Evolutionary conservation across 345 rosid species (phyloP), one percentile per base, ranked within the genome.

Genomic region (Hibiscus trionum): DNA sequence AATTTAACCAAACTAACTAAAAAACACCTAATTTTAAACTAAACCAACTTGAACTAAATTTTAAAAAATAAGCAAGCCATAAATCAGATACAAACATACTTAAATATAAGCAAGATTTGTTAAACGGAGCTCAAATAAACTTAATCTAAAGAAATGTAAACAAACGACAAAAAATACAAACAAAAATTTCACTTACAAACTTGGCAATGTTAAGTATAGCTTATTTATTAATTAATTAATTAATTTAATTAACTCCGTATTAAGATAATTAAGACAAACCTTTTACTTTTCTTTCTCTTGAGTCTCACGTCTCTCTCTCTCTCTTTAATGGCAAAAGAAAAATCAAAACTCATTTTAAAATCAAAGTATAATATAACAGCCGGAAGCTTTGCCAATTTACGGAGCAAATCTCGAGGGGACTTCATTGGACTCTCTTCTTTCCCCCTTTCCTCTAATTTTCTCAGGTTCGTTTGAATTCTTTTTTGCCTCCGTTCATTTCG

Each of bases 401-500:
- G 15, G 65, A 64, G 65, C 50, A 26, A 71, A 39, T 58, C 66
- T 52, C 55, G 8, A 71, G 73, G 47, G 53, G 71, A 49, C 59
- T 29, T 16, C 71, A 9, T 67, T 67, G 44, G 71, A 67, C 59
- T 67, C 44, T 67, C 42, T 8, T 67, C 42, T 66, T 64, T 10
- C 6, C 9, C 9, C 7, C 27, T 39, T 39, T 39, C 29, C 12
- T 39, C 67, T 65, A 1, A 49, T 15, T 46, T 66, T 66, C 70
- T 66, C 70, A 66, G 55, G 70, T 66, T 66, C 11, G 55, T 66
- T 66, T 6, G 21, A 21, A 2, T 24, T 14, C 11, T 2, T 24
- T 5, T 3, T 6, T 17, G 47, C 16, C 49, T 63, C 66, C 66
- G 47, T n/a, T 62, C 47, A 35, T 33, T 37, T 37, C 9, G 47